These are phyloP conservation scores for Gossypium ekmanianum DNA, from an alignment of 345 rosid genomes.

Conservation along the genomic window DNA sequence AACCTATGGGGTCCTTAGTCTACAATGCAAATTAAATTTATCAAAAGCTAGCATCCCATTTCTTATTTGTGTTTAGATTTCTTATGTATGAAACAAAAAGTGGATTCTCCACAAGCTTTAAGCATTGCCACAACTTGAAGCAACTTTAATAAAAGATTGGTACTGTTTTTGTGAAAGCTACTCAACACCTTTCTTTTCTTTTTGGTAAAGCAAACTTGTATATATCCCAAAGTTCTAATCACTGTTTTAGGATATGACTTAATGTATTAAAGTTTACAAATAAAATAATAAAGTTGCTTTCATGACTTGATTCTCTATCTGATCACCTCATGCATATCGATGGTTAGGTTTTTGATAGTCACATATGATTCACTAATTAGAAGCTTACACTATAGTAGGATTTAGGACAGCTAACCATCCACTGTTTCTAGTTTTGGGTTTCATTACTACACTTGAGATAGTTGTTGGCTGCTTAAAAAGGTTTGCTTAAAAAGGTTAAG, in stretches of 20 bases:
- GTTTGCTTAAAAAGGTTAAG: not conserved
- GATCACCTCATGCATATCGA: constrained; percentile 16
- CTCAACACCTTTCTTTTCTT: not conserved
- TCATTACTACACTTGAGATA: not conserved
- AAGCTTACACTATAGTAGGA: not conserved
- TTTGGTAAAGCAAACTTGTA: constrained; percentile 3
- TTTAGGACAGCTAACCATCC: not conserved
- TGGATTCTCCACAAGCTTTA: not conserved
- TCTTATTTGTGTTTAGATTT: not conserved
- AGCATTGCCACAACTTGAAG: not conserved
- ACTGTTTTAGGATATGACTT: not conserved
- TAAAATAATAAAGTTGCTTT: constrained; percentile 18
- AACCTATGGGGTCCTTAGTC: not conserved
- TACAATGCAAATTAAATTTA: not conserved
- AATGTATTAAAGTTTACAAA: too few species aligned
- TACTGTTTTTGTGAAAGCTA: not conserved
- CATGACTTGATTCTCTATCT: constrained; percentile 6
- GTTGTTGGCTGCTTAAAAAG: not conserved
- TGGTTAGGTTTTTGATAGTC: constrained; percentile 20
- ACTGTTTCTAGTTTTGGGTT: not conserved
- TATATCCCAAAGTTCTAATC: not conserved
- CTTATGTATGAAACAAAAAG: constrained; percentile 11
- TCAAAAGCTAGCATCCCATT: not conserved
- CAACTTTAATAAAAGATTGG: not conserved
- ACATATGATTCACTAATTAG: not conserved